Percentiles rank a stretch among this genome's conserved stretches.
phyloP scores from a whole-genome alignment of 2,329 filamentous ascomycete species.

The Pyrenophora graminea region DNA sequence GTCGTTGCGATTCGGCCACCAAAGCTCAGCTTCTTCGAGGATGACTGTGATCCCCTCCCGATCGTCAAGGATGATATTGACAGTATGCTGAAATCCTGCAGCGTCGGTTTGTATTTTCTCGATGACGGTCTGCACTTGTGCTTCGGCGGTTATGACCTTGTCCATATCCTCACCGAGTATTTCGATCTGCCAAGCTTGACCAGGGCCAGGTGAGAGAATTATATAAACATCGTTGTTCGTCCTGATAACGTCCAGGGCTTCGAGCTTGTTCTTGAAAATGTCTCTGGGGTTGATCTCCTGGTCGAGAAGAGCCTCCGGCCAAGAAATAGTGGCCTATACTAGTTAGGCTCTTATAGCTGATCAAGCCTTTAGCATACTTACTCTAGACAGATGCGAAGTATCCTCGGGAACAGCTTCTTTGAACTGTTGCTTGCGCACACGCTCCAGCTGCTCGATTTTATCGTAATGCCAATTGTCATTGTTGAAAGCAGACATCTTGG shows the following conservation, averaged over 20 bases:
- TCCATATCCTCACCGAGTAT: conserved; percentile 15
- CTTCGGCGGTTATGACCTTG: conserved; percentile 21
- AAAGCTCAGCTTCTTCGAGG: conserved; percentile 20
- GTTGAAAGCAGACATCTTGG: conserved; percentile 32
- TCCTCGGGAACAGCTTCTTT: conserved; percentile 20
- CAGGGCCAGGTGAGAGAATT: conserved; percentile 11
- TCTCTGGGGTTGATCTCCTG: conserved; percentile 24
- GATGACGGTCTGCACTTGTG: conserved; percentile 27
- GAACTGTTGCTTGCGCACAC: conserved; percentile 26
- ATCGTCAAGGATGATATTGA: conserved; percentile 35
- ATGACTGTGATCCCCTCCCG: conserved; percentile 28
- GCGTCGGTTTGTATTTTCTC: conserved; percentile 22
- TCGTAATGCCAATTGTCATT: conserved; percentile 30
- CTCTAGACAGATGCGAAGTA: conserved; percentile 7
- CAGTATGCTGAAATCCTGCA: conserved; percentile 10
- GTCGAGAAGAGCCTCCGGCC: conserved; percentile 30
- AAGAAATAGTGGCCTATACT: conserved; percentile 10
- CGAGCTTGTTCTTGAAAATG: conserved; percentile 35
- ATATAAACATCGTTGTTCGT: conserved; percentile 37
- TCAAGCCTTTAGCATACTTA: conserved; percentile 1
- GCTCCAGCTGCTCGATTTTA: conserved; percentile 19
- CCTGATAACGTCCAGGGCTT: conserved; percentile 34
- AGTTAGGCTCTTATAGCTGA: not conserved
- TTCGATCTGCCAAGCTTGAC: conserved; percentile 22
- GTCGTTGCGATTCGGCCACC: conserved; percentile 34